Conservation (phyloP, 2,329 filamentous ascomycete genomes). For the Aspergillus fructus region DNA sequence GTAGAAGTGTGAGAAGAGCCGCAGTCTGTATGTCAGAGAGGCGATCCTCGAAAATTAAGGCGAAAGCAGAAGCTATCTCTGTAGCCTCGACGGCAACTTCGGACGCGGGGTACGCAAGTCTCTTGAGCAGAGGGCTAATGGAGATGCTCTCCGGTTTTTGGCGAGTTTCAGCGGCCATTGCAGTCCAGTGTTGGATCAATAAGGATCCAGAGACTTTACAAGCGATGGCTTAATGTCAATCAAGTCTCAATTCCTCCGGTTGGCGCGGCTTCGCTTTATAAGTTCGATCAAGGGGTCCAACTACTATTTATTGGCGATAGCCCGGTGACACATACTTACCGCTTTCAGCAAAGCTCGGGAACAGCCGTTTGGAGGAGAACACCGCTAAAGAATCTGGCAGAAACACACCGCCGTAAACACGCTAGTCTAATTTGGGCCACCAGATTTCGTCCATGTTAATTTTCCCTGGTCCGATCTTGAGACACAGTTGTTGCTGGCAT, state of each 20-base stretch:
- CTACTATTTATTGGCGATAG: neutral
- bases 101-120: slow-evolving; percentile 44
- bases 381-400: slow-evolving; percentile 17
- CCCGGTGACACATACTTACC: slow-evolving; percentile 17
- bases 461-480: slow-evolving; percentile 11
- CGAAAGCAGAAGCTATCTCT: slow-evolving; percentile 87
- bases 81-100: slow-evolving; percentile 62
- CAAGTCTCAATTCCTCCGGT: neutral
- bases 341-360: slow-evolving; percentile 11
- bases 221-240: neutral
- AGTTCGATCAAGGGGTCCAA: neutral
- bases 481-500: slow-evolving; percentile 8
- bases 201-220: neutral
- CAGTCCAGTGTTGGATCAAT: neutral
- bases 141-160: slow-evolving; percentile 41
- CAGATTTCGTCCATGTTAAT: slow-evolving; percentile 20
- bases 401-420: slow-evolving; percentile 21
- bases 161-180: slow-evolving; percentile 25
- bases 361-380: neutral
- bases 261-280: neutral
- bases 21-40: slow-evolving; percentile 86
- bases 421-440: slow-evolving; percentile 18
- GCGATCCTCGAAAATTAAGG: slow-evolving; percentile 86
- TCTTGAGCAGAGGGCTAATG: slow-evolving; percentile 49
- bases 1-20: slow-evolving; percentile 82